These are phyloP conservation scores for Potentilla sterilis DNA, from an alignment of 306 rosid species.

Conservation along the genomic window DNA sequence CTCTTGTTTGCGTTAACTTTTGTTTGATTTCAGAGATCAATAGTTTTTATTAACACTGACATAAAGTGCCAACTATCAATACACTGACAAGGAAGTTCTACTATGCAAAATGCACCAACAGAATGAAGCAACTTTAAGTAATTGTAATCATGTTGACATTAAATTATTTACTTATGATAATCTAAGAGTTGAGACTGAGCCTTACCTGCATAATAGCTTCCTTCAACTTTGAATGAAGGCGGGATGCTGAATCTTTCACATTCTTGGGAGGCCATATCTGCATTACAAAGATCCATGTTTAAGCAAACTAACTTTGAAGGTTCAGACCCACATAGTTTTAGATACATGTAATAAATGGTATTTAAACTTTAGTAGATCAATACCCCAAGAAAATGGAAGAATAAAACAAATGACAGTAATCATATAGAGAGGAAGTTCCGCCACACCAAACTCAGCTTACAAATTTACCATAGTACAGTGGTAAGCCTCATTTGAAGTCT, in stretches of 20 bases:
- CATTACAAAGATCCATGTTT: conserved; percentile 26
- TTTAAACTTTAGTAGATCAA: background rate
- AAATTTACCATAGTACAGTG: background rate
- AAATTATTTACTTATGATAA: conserved; percentile 3
- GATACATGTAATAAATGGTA: background rate
- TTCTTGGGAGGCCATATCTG: conserved; percentile 99
- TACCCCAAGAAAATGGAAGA: background rate
- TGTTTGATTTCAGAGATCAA: conserved; percentile 1
- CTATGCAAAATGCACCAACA: conserved; percentile 5
- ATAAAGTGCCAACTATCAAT: background rate
- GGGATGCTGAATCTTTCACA: conserved; percentile 92
- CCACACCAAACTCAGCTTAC: background rate
- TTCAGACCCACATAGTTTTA: background rate
- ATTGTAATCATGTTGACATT: conserved; percentile 2
- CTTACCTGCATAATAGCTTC: conserved; percentile 90
- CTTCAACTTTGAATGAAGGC: conserved; percentile 80
- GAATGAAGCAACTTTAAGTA: background rate
- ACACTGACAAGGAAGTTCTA: background rate
- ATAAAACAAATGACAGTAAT: background rate
- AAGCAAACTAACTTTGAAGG: conserved; percentile 20
- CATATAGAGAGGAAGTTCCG: background rate
- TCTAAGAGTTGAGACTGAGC: conserved; percentile 8
- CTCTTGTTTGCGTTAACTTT: background rate
- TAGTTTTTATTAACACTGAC: background rate
- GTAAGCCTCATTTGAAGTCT: conserved; percentile 1